Evolutionary conservation across 2,329 filamentous ascomycete genomes (phyloP).

Genomic region (Colletotrichum sidae): DNA sequence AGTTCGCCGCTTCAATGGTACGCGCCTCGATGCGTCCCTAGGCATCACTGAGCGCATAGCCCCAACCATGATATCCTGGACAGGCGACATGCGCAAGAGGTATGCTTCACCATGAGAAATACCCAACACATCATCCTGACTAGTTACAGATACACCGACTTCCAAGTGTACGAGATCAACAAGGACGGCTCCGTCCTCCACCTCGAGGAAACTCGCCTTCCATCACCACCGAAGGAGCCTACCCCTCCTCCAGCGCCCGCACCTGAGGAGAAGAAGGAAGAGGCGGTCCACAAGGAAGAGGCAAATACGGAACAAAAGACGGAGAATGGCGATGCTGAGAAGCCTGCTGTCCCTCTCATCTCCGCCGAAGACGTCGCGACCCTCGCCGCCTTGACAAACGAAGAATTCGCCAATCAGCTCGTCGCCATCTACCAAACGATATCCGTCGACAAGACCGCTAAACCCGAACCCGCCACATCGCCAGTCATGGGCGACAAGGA

Average conservation of each 20-base stretch:
- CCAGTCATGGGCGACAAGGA: slow-evolving; percentile 57
- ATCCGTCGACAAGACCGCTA: slow-evolving; percentile 46
- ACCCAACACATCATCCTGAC: background rate
- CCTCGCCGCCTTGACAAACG: slow-evolving; percentile 54
- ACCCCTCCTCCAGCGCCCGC: slow-evolving; percentile 21
- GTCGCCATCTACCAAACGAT: slow-evolving; percentile 53
- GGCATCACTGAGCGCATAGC: slow-evolving; percentile 39
- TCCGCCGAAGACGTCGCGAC: slow-evolving; percentile 47
- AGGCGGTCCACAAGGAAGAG: slow-evolving; percentile 34
- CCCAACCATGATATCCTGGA: slow-evolving; percentile 37
- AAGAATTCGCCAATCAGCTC: slow-evolving; percentile 53
- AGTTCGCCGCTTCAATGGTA: slow-evolving; percentile 30
- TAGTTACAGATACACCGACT: slow-evolving; percentile 80
- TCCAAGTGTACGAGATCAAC: slow-evolving; percentile 89
- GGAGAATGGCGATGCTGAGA: slow-evolving; percentile 40
- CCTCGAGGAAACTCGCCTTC: slow-evolving; percentile 54
- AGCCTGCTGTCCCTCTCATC: slow-evolving; percentile 43
- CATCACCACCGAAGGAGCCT: slow-evolving; percentile 29
- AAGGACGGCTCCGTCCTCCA: slow-evolving; percentile 82
- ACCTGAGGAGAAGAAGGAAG: slow-evolving; percentile 38
- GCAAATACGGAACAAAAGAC: slow-evolving; percentile 35
- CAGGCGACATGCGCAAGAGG: slow-evolving; percentile 38
- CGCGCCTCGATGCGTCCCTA: slow-evolving; percentile 34
- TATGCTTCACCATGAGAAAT: background rate
- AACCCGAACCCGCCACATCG: slow-evolving; percentile 51